Evolutionary conservation across 2,329 filamentous ascomycete species (phyloP).

Genomic region (Botrytis porri): DNA sequence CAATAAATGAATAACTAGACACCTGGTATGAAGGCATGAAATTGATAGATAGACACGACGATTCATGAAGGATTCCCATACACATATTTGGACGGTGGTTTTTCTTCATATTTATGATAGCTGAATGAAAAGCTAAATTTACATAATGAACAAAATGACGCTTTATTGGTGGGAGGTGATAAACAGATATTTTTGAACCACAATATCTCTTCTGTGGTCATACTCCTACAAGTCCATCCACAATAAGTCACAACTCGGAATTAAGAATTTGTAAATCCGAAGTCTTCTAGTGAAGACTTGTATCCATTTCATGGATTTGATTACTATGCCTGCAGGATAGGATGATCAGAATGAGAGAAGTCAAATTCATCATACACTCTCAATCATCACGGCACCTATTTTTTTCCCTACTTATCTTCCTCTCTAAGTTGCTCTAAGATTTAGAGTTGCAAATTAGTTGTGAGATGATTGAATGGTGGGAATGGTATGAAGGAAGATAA

Average conservation of each 20-base stretch:
- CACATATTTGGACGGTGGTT: not conserved
- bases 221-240: not conserved
- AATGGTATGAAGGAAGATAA: not conserved
- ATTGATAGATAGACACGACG: conserved; percentile 10
- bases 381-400: not conserved
- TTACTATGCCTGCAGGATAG: not conserved
- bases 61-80: conserved; percentile 13
- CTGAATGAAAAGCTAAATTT: conserved; percentile 8
- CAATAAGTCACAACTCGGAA: not conserved
- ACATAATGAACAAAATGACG: not conserved
- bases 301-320: not conserved
- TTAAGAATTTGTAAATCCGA: not conserved
- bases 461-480: not conserved
- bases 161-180: not conserved
- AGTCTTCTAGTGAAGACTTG: not conserved
- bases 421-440: not conserved
- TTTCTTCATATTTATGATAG: conserved; percentile 7
- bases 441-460: not conserved
- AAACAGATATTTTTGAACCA: not conserved
- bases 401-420: not conserved
- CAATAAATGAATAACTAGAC: conserved; percentile 4
- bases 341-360: not conserved
- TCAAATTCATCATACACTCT: not conserved
- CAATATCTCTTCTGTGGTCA: not conserved
- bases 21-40: conserved; percentile 11